These are phyloP conservation scores for Chaetomium sp. DNA, from an alignment of 2,329 filamentous ascomycete species.

Conservation along the genomic window DNA sequence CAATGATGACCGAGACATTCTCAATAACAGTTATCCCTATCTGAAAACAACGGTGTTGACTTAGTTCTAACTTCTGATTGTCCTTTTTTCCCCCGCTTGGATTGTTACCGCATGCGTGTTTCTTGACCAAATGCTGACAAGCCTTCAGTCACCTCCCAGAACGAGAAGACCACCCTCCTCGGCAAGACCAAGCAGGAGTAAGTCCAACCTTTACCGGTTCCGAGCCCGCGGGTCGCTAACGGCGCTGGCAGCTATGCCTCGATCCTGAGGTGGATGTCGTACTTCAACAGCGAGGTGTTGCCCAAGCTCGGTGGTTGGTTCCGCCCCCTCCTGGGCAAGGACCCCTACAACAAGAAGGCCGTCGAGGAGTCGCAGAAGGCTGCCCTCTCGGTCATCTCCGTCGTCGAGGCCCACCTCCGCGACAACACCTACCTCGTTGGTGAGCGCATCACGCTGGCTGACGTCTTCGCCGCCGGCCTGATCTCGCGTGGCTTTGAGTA, in stretches of 20 bases:
- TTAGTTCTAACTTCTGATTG: slow-evolving; percentile 81
- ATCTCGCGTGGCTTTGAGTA: slow-evolving; percentile 86
- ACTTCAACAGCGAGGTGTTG: slow-evolving; percentile 87
- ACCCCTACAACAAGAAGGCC: slow-evolving; percentile 96
- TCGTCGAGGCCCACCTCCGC: slow-evolving; percentile 84
- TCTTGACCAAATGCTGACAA: slow-evolving; percentile 31
- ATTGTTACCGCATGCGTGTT: slow-evolving; percentile 37
- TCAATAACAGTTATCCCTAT: slow-evolving; percentile 95
- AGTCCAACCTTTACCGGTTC: slow-evolving; percentile 37
- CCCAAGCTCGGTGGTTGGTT: slow-evolving; percentile 75
- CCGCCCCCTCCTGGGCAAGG: slow-evolving; percentile 78
- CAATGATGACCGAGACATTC: slow-evolving; percentile 73
- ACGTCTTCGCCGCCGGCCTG: slow-evolving; percentile 80
- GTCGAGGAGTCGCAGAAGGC: slow-evolving; percentile 78
- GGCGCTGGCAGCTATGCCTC: slow-evolving; percentile 71
- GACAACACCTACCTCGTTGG: slow-evolving; percentile 96
- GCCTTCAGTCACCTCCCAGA: slow-evolving; percentile 87
- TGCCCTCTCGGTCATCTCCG: slow-evolving; percentile 66
- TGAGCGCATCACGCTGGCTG: slow-evolving; percentile 95
- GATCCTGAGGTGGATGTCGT: slow-evolving; percentile 98
- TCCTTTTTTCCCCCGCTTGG: slow-evolving; percentile 37
- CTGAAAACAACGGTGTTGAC: slow-evolving; percentile 88
- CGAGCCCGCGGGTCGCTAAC: slow-evolving; percentile 13
- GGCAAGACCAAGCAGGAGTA: slow-evolving; percentile 99
- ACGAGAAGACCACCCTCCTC: slow-evolving; percentile 99